phyloP scores from a whole-genome alignment of 2,329 filamentous ascomycete genomes.

The Scytalidium sp. region DNA sequence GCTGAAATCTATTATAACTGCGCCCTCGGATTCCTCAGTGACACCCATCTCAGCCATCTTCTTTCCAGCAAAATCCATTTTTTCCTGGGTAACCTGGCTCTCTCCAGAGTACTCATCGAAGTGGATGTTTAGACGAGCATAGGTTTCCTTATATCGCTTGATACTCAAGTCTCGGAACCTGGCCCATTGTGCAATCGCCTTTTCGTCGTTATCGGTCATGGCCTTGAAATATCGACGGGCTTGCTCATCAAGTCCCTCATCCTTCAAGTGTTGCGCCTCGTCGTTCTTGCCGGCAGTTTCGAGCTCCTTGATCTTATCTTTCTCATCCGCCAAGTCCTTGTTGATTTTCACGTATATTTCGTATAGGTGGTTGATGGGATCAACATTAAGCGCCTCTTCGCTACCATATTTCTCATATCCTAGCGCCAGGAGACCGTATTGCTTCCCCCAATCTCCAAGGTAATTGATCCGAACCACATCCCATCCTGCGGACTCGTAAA shows the following conservation, averaged over 20 bases:
- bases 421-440: constrained; percentile 66
- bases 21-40: constrained; percentile 68
- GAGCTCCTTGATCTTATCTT: constrained; percentile 56
- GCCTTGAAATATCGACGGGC: constrained; percentile 70
- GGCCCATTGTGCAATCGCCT: constrained; percentile 60
- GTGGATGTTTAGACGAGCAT: constrained; percentile 66
- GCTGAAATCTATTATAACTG: constrained; percentile 69
- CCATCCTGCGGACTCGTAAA: constrained; percentile 68
- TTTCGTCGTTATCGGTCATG: constrained; percentile 65
- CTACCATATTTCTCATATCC: constrained; percentile 74
- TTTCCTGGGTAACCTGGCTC: constrained; percentile 65
- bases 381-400: constrained; percentile 65
- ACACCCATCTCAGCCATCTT: constrained; percentile 62
- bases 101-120: constrained; percentile 74
- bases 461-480: constrained; percentile 72
- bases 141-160: constrained; percentile 63
- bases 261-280: constrained; percentile 46
- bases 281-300: constrained; percentile 35
- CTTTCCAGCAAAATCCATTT: constrained; percentile 62
- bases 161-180: constrained; percentile 67
- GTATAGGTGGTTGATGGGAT: constrained; percentile 80
- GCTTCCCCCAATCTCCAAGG: constrained; percentile 76
- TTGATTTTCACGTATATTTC: constrained; percentile 79
- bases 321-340: constrained; percentile 59
- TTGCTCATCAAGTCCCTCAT: constrained; percentile 66